A percentile compares a stretch with the other conserved stretches of the same genome.
phyloP scores from a whole-genome alignment of 768 basidiomycete species.

The Russula foetens region DNA sequence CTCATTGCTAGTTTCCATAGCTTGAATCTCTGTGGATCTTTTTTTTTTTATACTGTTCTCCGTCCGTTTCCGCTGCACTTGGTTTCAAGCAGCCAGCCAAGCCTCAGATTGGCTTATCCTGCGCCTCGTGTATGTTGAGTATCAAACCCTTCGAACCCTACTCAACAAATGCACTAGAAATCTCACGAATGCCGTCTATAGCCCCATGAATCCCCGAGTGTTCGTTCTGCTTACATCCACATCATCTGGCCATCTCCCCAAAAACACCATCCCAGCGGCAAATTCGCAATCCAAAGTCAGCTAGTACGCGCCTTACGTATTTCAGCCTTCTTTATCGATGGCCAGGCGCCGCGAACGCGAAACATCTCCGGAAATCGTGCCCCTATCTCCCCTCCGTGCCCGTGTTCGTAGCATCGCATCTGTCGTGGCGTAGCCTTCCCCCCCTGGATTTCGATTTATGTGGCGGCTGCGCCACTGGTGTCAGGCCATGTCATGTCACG shows the following conservation, averaged over 20 bases:
- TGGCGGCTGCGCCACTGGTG: not conserved
- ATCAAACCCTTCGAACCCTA: not conserved
- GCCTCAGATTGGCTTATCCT: too few relatives aligned
- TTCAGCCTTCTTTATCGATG: not conserved
- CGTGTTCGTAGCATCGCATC: not conserved
- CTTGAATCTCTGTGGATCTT: not conserved
- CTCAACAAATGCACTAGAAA: not conserved
- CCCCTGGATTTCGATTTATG: not conserved
- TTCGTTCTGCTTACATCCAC: too few relatives aligned
- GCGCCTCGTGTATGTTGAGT: not conserved
- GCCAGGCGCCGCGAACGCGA: not conserved
- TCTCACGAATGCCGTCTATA: not conserved
- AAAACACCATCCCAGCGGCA: too few relatives aligned
- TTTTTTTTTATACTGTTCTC: not conserved
- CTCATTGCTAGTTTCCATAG: not conserved
- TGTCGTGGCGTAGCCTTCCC: not conserved
- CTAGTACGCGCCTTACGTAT: too few relatives aligned
- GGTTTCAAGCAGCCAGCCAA: not conserved
- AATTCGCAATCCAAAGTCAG: not conserved
- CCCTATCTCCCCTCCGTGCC: not conserved
- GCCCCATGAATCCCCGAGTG: too few relatives aligned
- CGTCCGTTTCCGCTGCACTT: not conserved
- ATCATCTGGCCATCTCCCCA: too few relatives aligned
- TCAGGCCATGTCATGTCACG: too few relatives aligned
- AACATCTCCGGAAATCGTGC: not conserved